A percentile compares a stretch with the other conserved stretches of the same genome.
phyloP scores from a whole-genome alignment of 805 yeast species.

The Wickerhamomyces rabaulensis region DNA sequence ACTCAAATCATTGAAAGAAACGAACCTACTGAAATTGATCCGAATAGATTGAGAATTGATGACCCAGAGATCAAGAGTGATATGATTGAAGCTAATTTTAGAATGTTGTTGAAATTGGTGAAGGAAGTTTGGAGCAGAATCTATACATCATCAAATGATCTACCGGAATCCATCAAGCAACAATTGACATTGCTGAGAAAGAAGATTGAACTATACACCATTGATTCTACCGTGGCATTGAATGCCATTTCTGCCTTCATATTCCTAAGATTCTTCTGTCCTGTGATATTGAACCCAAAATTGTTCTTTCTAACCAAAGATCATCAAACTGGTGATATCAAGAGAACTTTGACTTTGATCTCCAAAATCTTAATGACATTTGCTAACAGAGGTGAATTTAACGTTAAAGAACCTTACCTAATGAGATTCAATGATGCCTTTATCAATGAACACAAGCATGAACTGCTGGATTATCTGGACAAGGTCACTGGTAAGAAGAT shows the following conservation, averaged over 20 bases:
- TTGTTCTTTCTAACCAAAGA: constrained; percentile 65
- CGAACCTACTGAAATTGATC: constrained; percentile 72
- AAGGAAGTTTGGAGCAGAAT: constrained; percentile 64
- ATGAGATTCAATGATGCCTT: constrained; percentile 59
- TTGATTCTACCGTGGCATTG: constrained; percentile 43
- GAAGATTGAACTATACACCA: constrained; percentile 58
- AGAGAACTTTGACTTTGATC: constrained; percentile 73
- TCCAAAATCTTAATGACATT: constrained; percentile 77
- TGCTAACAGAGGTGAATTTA: constrained; percentile 71
- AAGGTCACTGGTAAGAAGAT: constrained; percentile 64
- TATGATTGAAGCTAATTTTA: constrained; percentile 42
- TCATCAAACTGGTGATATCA: constrained; percentile 67
- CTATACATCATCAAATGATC: constrained; percentile 60
- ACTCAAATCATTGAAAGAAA: constrained; percentile 45
- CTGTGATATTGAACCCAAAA: constrained; percentile 88
- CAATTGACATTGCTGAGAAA: constrained; percentile 60
- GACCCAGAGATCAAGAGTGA: constrained; percentile 32
- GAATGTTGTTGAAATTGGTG: constrained; percentile 44
- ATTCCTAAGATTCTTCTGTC: constrained; percentile 82
- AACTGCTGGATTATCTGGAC: constrained; percentile 65
- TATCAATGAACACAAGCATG: constrained; percentile 48
- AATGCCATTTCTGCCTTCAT: constrained; percentile 81
- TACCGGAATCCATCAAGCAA: constrained; percentile 62
- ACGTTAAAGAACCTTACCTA: constrained; percentile 81
- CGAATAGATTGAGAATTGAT: constrained; percentile 42